Evolutionary conservation across 257 asterid species (phyloP), one percentile per base, ranked within the genome.

Genomic region (Solanum dulcamara): DNA sequence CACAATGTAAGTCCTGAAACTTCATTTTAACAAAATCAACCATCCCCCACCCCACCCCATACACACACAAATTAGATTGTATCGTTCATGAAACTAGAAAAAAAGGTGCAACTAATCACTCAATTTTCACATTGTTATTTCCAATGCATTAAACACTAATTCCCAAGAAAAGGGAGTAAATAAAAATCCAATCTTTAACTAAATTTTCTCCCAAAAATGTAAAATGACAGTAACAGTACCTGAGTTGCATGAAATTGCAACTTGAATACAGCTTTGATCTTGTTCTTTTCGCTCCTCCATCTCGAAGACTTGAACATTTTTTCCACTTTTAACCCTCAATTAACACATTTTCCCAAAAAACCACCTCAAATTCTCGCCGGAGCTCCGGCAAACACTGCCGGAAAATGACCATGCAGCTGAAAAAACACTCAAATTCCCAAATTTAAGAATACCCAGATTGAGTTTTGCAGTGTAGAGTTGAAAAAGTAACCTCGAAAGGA

Each of bases 221-320:
- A 66, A 57, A 81, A 62, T 15, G n/a, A 40, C 67, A 80, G 30
- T 50, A 42, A 85, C 66, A 85, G 20, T 83, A 96, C 99, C 97
- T 93, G 94, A 89, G 98, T 89, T 86, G 98, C 99, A 94, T 93
- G 99, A 90, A 95, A 97, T 90, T 92, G 98, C 94, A 97, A 87
- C 91, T 91, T 95, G 92, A 95, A 97, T 79, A 89, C 96, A 87
- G 91, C 95, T 89, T 93, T 97, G 94, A 97, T 88, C 94, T 92
- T 95, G 93, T 92, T 93, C 93, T 93, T 97, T 85, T 97, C 98
- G 88, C 93, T 91, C 91, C 94, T 93, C 99, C 98, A 97, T 92
- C 94, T 85, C 89, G 89, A 93, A 79, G 98, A 88, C 94, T 93
- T 92, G 80, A 97, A 95, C 99, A 97, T 97, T 86, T 89, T 92